Base-by-base conservation (phyloP, 768 basidiomycete species). In the Phlebiopsis flavidoalba region DNA sequence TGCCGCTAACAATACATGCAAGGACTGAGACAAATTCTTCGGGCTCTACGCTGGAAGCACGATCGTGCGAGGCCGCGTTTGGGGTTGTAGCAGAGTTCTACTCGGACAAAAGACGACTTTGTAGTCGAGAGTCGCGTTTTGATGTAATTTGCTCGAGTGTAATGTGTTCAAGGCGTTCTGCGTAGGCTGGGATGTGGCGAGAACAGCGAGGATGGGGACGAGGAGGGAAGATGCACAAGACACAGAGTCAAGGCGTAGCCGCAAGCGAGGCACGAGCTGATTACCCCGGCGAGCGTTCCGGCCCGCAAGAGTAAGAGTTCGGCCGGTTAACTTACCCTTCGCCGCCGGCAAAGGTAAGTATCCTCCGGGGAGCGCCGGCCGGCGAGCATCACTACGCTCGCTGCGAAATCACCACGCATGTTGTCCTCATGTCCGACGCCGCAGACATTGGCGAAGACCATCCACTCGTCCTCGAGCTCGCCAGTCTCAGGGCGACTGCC, bases 391-490 rank as follows among this genome's bases (percentile, higher is more conserved):
- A 49, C 57, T 46, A 45, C 2, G 26, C 8, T n/a, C 43, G 54
- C 54, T 37, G 54, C 35, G 26, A 5, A 53, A 47, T 61, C 37
- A n/a, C 60, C 24, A 57, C 54, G 40, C 40, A 40, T 56, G 40
- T 37, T 45, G 31, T 57, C 36, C 57, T 59, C 60, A 58, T 60
- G 51, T 35, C 60, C n/a, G 55, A 52, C 52, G 33, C 58, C 15
- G 17, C 40, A 43, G 37, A 58, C 15, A 61, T 73, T 37, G 63
- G 65, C 64, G 71, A 74, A 61, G 75, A 75, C 56, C 75, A 77
- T 53, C 76, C 76, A 11, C 66, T 77, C 15, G 69, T 72, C 7
- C 67, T 73, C 14, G 75, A 77, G 58, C 68, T 77, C 10, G 60
- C 64, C 24, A 76, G 75, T 58, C 66, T 77, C n/a, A 70, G 71